Conservation (phyloP, 2,329 filamentous ascomycete species). For the Iodosphaeria phyllophila region DNA sequence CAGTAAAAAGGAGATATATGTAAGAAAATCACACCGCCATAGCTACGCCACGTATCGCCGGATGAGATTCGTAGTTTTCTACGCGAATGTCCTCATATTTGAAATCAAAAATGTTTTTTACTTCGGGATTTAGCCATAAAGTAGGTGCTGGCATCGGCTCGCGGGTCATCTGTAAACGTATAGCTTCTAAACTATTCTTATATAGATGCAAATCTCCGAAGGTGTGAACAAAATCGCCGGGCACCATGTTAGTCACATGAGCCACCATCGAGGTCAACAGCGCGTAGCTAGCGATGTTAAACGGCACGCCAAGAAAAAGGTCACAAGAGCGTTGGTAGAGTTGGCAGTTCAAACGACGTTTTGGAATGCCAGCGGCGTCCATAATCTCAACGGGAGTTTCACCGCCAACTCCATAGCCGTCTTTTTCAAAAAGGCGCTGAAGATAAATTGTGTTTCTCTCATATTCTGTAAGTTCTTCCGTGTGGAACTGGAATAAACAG, state of each 20-base stretch:
- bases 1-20: too few species aligned
- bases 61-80: too few species aligned
- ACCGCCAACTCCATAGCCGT: too few species aligned
- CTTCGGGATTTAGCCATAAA: too few species aligned
- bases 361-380: constrained; percentile 8
- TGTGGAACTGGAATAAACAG: constrained; percentile 96
- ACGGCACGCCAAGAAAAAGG: constrained; percentile 92
- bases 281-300: constrained; percentile 94
- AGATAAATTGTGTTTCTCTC: too few species aligned
- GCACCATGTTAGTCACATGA: constrained; percentile 64
- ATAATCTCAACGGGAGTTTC: constrained; percentile 2
- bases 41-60: too few species aligned
- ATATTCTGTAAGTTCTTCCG: too few species aligned
- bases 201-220: constrained; percentile 99
- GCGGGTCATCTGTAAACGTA: constrained; percentile 61
- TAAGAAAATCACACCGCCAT: too few species aligned
- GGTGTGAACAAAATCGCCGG: constrained; percentile 77
- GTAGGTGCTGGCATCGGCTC: constrained; percentile 69
- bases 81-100: too few species aligned
- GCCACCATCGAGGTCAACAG: constrained; percentile 91
- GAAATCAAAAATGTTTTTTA: too few species aligned
- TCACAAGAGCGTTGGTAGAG: constrained; percentile 91
- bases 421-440: constrained; percentile 44
- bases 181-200: constrained; percentile 74
- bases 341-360: constrained; percentile 66